These are phyloP conservation scores for Chaetomium sp. DNA, from an alignment of 2,329 filamentous ascomycete species.

Conservation along the genomic window DNA sequence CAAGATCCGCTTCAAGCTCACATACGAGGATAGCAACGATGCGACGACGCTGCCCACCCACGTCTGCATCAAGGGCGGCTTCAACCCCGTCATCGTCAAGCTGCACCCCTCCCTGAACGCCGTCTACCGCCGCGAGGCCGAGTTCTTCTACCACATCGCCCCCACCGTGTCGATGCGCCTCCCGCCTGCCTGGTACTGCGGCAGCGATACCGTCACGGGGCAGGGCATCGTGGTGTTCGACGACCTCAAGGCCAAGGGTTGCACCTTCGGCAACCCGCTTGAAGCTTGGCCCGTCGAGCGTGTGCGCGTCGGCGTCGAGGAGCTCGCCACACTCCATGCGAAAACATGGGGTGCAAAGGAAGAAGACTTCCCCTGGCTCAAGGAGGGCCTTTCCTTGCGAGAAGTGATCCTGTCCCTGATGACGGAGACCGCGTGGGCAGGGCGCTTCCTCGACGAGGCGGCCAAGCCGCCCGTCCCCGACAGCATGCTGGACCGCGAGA, in stretches of 20 bases:
- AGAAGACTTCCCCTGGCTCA: conserved; percentile 39
- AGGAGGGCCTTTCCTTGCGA: conserved; percentile 24
- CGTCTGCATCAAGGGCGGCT: conserved; percentile 58
- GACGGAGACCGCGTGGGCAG: conserved; percentile 20
- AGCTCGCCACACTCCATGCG: conserved; percentile 47
- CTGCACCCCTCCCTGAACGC: conserved; percentile 29
- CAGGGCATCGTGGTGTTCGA: conserved; percentile 69
- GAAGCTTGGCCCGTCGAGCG: conserved; percentile 34
- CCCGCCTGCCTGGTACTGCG: conserved; percentile 27
- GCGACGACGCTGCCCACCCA: conserved; percentile 18
- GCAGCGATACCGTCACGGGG: conserved; percentile 38
- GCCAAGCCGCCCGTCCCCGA: conserved; percentile 25
- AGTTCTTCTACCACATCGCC: conserved; percentile 32
- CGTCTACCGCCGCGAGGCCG: conserved; percentile 37
- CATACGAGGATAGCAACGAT: conserved; percentile 51
- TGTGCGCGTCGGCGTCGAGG: conserved; percentile 40
- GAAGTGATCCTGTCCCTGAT: conserved; percentile 22
- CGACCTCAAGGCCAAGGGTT: conserved; percentile 62
- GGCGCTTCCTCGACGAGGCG: conserved; percentile 24
- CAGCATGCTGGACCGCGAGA: conserved; percentile 24
- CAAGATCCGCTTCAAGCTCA: conserved; percentile 53
- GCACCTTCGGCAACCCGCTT: conserved; percentile 49
- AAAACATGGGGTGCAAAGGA: conserved; percentile 43
- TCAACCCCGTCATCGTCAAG: conserved; percentile 53
- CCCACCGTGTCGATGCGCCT: conserved; percentile 34